Base-by-base conservation (phyloP, 1,284 basidiomycete species). In the Xanthoconium separans region DNA sequence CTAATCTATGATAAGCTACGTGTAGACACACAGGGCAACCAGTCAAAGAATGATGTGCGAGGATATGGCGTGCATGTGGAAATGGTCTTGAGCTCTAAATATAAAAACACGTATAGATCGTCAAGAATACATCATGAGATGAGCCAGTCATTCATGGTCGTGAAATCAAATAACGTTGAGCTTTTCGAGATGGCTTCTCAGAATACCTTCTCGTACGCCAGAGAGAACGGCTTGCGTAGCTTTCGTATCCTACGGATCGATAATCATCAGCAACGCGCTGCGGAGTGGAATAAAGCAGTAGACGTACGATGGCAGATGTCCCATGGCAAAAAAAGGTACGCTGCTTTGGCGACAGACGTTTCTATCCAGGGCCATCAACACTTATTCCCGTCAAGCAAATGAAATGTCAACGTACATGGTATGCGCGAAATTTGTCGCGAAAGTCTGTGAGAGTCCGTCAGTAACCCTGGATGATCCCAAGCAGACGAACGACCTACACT, bases 261-360 rank as follows among this genome's bases (percentile, higher is more conserved):
- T 30, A 13, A 12, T n/a, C 12, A 20, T 49, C 20, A 44, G 44
- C 34, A 37, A 34, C 3, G 27, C 11, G 30, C 5, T 24, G 27
- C 20, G 40, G 15, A 15, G 3, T 6, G 27, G 50, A 15, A 44
- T 16, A 2, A 9, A n/a, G n/a, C n/a, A 22, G 24, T 2, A 22
- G 44, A 70, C 76, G 33, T 57, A 79, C 77, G 29, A 78, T 75
- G 10, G 76, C 77, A 42, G 79, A 79, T 2, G 79, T 81, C 56
- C 77, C 74, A 52, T 82, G 74, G 44, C 75, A 79, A 48, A 80
- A 75, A 59, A 83, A 82, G 2, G 75, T 68, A 4, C 81, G 70
- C 43, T 73, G 68, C 40, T 72, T 63, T 3, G 78, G 75, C 0
- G 80, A 82, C 34, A 76, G 67, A 33, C 73, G 74, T 46, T 72